Percentiles rank a stretch among this genome's conserved stretches.
These are phyloP conservation scores for Scheffersomyces cryptocercus DNA, from an alignment of 1,139 yeast species.

Conservation along the genomic window DNA sequence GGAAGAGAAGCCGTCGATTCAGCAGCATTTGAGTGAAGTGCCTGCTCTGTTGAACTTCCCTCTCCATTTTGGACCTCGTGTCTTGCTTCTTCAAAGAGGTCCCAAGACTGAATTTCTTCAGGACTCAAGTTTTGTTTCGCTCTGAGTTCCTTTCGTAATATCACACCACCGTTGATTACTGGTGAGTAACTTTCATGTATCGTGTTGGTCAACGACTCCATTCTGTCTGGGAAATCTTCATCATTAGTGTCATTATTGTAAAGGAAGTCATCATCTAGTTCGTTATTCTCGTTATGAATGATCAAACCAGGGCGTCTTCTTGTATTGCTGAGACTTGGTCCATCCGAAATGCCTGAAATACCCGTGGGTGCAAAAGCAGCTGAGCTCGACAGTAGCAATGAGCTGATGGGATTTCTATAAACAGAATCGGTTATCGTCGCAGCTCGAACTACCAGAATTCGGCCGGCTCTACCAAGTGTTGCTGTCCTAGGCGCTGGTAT, in stretches of 20 bases:
- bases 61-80: slow-evolving; percentile 3
- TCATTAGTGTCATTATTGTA: slow-evolving; percentile 16
- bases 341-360: background rate
- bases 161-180: slow-evolving; percentile 44
- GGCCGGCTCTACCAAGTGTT: background rate
- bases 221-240: slow-evolving; percentile 5
- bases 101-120: slow-evolving; percentile 46
- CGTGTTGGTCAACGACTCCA: background rate
- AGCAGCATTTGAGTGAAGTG: no score
- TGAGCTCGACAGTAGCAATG: background rate
- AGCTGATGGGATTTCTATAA: background rate
- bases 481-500: background rate
- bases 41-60: no score
- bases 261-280: slow-evolving; percentile 38
- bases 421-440: background rate
- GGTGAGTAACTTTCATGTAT: slow-evolving; percentile 9
- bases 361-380: no score
- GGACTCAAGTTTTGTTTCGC: slow-evolving; percentile 29
- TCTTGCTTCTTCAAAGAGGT: slow-evolving; percentile 35
- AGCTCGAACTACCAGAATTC: no score
- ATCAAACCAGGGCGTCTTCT: slow-evolving; percentile 15
- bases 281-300: slow-evolving; percentile 34
- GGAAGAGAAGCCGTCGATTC: no score
- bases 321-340: background rate
- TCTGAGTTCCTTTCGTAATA: slow-evolving; percentile 37